These are phyloP conservation scores for Crithidia expoeki DNA, from an alignment of 208 protist genomes.

Conservation along the genomic window DNA sequence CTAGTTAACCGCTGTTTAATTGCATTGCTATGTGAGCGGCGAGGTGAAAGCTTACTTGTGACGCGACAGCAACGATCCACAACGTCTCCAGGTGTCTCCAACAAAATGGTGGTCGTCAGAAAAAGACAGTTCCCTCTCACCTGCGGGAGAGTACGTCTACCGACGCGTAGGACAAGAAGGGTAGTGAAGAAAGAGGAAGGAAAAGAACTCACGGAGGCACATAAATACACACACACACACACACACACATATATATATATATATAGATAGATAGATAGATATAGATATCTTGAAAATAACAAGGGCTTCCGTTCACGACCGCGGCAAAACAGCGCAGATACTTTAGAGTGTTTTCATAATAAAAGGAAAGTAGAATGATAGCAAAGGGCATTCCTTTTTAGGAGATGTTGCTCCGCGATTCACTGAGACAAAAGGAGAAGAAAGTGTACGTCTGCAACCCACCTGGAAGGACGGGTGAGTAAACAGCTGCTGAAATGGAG, in stretches of 20 bases:
- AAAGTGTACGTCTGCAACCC: not conserved
- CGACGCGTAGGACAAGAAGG: no score
- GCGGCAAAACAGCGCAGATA: not conserved
- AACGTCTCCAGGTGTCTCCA: no score
- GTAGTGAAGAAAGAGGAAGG: no score
- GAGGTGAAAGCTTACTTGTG: no score
- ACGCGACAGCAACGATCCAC: no score
- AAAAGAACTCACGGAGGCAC: no score
- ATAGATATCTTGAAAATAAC: not conserved
- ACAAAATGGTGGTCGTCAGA: no score
- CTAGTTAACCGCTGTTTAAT: no score
- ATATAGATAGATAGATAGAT: not conserved
- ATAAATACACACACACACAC: conserved; percentile 14
- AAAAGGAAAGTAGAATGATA: not conserved
- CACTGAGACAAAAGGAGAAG: not conserved
- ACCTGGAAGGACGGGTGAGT: not conserved
- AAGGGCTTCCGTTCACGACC: not conserved
- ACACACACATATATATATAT: not conserved
- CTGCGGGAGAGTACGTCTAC: no score
- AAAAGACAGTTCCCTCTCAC: no score
- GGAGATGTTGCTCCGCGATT: not conserved
- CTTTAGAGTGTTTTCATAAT: not conserved
- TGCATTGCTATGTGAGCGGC: no score
- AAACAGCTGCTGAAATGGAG: no score
- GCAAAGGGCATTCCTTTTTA: not conserved